Conservation (phyloP, 164 flowering plant genomes). For the Nymphaea thermarum region DNA sequence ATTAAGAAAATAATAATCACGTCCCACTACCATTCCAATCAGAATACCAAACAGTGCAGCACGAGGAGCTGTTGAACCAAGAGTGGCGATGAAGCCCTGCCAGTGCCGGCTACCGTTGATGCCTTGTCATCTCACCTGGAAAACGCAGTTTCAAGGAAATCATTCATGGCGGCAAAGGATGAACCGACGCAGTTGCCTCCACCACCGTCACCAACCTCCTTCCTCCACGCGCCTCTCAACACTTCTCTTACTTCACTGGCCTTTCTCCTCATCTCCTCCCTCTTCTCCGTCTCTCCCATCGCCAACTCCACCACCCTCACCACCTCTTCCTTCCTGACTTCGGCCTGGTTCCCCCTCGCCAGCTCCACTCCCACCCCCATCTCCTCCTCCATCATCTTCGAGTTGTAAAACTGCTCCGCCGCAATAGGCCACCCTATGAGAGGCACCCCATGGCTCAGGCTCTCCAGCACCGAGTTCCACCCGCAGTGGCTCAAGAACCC, state of each 20-base stretch:
- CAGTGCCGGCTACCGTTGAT: no score
- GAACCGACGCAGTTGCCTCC: constrained; percentile 3
- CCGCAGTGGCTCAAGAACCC: constrained; percentile 13
- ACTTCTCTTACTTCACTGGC: background rate
- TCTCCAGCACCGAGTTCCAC: constrained; percentile 15
- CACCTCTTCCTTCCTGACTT: constrained; percentile 2
- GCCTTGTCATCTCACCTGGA: background rate
- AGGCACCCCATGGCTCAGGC: constrained; percentile 13
- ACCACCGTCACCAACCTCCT: background rate
- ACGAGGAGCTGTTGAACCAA: no score
- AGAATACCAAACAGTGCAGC: no score
- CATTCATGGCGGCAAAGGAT: background rate
- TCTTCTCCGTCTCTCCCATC: constrained; percentile 2
- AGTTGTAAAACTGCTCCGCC: constrained; percentile 12
- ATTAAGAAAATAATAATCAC: no score
- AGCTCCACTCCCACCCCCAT: constrained; percentile 11
- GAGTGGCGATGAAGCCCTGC: no score
- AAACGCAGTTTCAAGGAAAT: background rate
- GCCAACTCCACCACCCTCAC: background rate
- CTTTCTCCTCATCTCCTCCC: constrained; percentile 4
- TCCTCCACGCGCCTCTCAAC: constrained; percentile 1
- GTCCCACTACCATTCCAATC: no score
- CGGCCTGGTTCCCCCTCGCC: constrained; percentile 6
- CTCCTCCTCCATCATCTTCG: constrained; percentile 12
- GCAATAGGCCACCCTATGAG: constrained; percentile 12